Conservation (phyloP, 148 eudicot species). For the Silene latifolia region DNA sequence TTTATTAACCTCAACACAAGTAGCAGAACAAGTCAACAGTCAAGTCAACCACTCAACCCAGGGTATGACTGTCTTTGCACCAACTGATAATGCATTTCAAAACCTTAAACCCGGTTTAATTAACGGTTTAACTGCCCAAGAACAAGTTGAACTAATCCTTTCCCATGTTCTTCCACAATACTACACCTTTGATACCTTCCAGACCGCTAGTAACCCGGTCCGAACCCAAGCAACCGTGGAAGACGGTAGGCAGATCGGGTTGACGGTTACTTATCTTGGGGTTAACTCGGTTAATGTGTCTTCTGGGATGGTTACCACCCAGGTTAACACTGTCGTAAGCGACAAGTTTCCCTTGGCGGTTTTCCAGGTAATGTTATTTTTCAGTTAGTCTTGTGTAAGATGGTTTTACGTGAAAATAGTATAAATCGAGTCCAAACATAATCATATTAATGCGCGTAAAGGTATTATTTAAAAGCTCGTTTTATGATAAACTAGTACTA, state of each 20-base stretch:
- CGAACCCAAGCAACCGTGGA: conserved; percentile 63
- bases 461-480: no score
- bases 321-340: conserved; percentile 44
- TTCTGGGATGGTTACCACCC: conserved; percentile 34
- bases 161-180: conserved; percentile 62
- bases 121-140: conserved; percentile 49
- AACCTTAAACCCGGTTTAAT: conserved; percentile 58
- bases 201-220: conserved; percentile 70
- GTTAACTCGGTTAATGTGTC: conserved; percentile 56
- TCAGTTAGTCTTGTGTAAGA: no score
- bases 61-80: conserved; percentile 79
- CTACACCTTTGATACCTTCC: conserved; percentile 36
- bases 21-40: conserved; percentile 45
- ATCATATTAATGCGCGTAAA: no score
- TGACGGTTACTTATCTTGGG: conserved; percentile 27
- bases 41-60: conserved; percentile 63
- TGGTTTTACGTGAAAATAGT: no score
- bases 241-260: conserved; percentile 21
- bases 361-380: conserved; percentile 36
- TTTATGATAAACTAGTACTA: no score
- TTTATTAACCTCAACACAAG: conserved; percentile 49
- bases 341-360: conserved; percentile 45
- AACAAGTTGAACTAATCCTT: conserved; percentile 56
- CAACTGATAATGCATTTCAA: conserved; percentile 72
- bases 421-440: no score